These are phyloP conservation scores for Penicillium vulpinum DNA, from an alignment of 2,329 filamentous ascomycete genomes.

Conservation along the genomic window DNA sequence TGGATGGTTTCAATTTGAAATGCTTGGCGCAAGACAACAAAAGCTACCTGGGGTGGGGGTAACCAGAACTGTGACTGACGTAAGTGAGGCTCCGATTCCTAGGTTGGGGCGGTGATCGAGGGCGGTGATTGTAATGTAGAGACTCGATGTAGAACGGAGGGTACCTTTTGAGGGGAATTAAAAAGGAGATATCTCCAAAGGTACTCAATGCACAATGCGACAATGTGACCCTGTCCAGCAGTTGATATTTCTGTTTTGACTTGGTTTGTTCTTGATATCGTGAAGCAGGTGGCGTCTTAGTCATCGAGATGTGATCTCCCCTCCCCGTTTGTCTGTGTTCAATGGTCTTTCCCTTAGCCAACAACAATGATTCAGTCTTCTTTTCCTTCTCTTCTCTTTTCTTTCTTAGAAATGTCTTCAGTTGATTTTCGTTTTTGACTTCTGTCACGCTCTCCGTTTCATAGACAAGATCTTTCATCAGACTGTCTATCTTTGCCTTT, in stretches of 20 bases:
- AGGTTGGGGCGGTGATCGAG: not conserved
- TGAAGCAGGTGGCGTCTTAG: slow-evolving; percentile 25
- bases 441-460: not conserved
- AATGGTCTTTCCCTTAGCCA: slow-evolving; percentile 17
- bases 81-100: slow-evolving; percentile 9
- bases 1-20: slow-evolving; percentile 2
- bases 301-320: slow-evolving; percentile 20
- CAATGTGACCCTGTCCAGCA: not conserved
- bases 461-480: slow-evolving; percentile 9
- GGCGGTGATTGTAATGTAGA: not conserved
- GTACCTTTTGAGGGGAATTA: not conserved
- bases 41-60: slow-evolving; percentile 8
- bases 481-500: slow-evolving; percentile 11
- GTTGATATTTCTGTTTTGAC: slow-evolving; percentile 14
- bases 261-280: slow-evolving; percentile 21
- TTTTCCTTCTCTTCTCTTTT: not conserved
- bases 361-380: slow-evolving; percentile 8
- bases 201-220: slow-evolving; percentile 5
- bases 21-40: slow-evolving; percentile 8
- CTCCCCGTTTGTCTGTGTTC: slow-evolving; percentile 7
- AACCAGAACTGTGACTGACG: slow-evolving; percentile 12
- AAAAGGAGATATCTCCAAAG: not conserved
- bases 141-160: not conserved
- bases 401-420: slow-evolving; percentile 8
- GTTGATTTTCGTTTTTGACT: not conserved